Evolutionary conservation across 192 early-diverging fungal species (phyloP).

Genomic region (Entophlyctis helioformis): DNA sequence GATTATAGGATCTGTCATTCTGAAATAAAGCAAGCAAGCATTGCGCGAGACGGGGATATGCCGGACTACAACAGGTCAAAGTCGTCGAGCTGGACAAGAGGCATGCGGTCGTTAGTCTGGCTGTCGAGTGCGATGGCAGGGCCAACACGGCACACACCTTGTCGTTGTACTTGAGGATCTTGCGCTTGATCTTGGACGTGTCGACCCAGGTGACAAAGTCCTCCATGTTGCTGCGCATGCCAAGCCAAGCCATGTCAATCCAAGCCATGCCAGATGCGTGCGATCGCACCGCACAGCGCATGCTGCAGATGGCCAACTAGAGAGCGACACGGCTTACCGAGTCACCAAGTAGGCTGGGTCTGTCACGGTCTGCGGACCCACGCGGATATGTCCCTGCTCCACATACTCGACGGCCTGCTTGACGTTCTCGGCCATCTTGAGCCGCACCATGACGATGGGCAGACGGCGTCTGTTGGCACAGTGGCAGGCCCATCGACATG

Average conservation of each 20-base stretch:
- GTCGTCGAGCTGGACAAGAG: slow-evolving; percentile 58
- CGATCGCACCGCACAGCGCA: no score
- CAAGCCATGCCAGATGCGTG: no score
- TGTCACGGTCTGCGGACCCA: slow-evolving; percentile 80
- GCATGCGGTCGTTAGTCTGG: background rate
- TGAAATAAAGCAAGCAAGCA: no score
- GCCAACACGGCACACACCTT: slow-evolving; percentile 8
- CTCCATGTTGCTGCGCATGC: slow-evolving; percentile 59
- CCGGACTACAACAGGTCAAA: slow-evolving; percentile 74
- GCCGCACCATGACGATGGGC: slow-evolving; percentile 84
- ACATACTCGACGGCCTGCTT: slow-evolving; percentile 80
- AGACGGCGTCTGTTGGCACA: slow-evolving; percentile 47
- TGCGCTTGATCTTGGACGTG: slow-evolving; percentile 92
- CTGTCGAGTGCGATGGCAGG: background rate
- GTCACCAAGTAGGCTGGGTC: slow-evolving; percentile 84
- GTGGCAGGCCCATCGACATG: no score
- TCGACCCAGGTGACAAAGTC: slow-evolving; percentile 98
- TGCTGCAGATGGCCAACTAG: no score
- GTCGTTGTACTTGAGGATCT: slow-evolving; percentile 73
- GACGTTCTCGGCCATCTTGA: slow-evolving; percentile 91
- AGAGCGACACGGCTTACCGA: slow-evolving; percentile 2
- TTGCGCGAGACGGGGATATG: no score
- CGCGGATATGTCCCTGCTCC: slow-evolving; percentile 90
- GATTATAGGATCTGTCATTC: no score
- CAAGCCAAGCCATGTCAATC: background rate